Evolutionary conservation across 208 protist genomes (phyloP).

Genomic region (Leishmania lainsoni): DNA sequence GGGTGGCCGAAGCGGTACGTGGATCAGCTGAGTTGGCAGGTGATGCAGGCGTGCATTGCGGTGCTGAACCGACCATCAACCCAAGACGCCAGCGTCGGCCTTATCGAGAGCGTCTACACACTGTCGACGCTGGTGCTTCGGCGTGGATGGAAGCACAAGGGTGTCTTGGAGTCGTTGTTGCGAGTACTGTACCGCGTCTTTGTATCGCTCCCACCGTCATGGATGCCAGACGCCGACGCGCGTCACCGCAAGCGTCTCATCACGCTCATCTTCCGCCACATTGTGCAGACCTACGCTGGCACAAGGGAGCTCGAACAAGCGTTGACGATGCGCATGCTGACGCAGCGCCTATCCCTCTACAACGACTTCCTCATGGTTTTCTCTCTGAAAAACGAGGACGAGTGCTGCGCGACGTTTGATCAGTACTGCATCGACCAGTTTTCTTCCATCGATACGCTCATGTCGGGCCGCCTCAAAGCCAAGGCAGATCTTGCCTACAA

Average conservation of each 20-base stretch:
- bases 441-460: slow-evolving; percentile 59
- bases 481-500: slow-evolving; percentile 77
- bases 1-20: slow-evolving; percentile 62
- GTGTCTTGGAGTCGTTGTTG: slow-evolving; percentile 70
- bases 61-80: slow-evolving; percentile 70
- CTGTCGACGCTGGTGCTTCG: slow-evolving; percentile 55
- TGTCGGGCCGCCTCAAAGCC: slow-evolving; percentile 65
- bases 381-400: slow-evolving; percentile 35
- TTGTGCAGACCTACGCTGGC: slow-evolving; percentile 59
- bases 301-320: slow-evolving; percentile 78
- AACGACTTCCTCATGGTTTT: slow-evolving; percentile 61
- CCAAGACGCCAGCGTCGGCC: slow-evolving; percentile 49
- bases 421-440: slow-evolving; percentile 54
- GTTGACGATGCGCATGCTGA: slow-evolving; percentile 66
- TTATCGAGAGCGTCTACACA: slow-evolving; percentile 64
- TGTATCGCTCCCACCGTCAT: slow-evolving; percentile 52
- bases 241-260: slow-evolving; percentile 47
- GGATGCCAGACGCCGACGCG: slow-evolving; percentile 58
- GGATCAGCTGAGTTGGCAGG: slow-evolving; percentile 70
- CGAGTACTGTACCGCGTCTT: slow-evolving; percentile 75
- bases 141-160: slow-evolving; percentile 70
- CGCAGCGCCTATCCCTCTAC: slow-evolving; percentile 77
- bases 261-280: slow-evolving; percentile 62
- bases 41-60: slow-evolving; percentile 73
- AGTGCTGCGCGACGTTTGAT: slow-evolving; percentile 58